Percentiles rank a stretch among this genome's conserved stretches.
These are phyloP conservation scores for Ilyonectria robusta DNA, from an alignment of 2,329 filamentous ascomycete genomes.

Conservation along the genomic window DNA sequence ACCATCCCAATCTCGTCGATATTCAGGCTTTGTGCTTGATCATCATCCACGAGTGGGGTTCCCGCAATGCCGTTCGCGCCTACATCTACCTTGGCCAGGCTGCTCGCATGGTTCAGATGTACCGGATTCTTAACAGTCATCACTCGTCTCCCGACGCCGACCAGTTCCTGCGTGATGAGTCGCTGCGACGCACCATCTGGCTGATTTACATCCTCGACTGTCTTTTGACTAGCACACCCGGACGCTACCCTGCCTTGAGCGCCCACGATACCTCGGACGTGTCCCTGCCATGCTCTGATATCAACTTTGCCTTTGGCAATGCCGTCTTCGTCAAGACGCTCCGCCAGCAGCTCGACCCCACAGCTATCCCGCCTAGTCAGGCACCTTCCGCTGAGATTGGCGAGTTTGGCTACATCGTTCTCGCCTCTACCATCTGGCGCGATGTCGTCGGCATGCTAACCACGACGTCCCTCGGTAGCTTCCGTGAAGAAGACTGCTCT, in stretches of 20 bases:
- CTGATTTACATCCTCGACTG: constrained; percentile 75
- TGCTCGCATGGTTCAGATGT: constrained; percentile 76
- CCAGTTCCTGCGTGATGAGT: constrained; percentile 73
- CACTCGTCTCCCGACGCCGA: constrained; percentile 66
- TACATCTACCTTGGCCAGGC: constrained; percentile 76
- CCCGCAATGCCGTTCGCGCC: constrained; percentile 72
- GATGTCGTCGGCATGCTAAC: constrained; percentile 75
- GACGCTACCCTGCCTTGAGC: constrained; percentile 70
- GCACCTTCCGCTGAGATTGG: constrained; percentile 66
- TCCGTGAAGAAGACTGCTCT: constrained; percentile 67
- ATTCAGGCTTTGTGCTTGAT: constrained; percentile 74
- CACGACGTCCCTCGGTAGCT: constrained; percentile 64
- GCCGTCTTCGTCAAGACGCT: constrained; percentile 72
- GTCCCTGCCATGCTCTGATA: constrained; percentile 71
- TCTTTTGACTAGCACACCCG: constrained; percentile 73
- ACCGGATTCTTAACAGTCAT: constrained; percentile 70
- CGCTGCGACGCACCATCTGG: constrained; percentile 73
- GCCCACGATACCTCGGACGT: constrained; percentile 69
- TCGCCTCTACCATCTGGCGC: constrained; percentile 73
- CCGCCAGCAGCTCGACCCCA: constrained; percentile 55
- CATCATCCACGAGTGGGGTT: constrained; percentile 75
- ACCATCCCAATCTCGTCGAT: constrained; percentile 72
- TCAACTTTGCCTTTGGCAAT: constrained; percentile 75
- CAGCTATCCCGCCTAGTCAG: constrained; percentile 55
- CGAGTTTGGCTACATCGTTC: constrained; percentile 73